These are phyloP conservation scores for Groenewaldozyma tartarivorans DNA, from an alignment of 805 yeast species.

Conservation along the genomic window DNA sequence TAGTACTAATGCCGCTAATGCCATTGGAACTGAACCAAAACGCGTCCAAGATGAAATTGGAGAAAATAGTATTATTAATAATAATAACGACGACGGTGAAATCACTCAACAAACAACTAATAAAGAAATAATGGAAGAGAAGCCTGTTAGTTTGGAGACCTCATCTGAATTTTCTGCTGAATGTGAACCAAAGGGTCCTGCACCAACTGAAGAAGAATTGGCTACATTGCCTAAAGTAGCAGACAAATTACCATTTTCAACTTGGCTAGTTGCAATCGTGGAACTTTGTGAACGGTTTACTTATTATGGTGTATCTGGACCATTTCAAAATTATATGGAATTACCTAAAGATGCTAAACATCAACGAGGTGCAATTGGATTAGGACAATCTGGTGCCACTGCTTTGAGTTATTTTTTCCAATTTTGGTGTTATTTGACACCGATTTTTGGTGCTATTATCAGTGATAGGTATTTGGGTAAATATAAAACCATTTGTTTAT, in stretches of 20 bases:
- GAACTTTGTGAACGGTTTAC: conserved; percentile 78
- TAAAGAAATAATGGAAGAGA: not conserved
- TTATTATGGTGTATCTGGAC: conserved; percentile 68
- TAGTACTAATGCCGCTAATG: too few species aligned
- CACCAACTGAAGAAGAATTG: conserved; percentile 46
- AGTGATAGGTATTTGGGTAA: conserved; percentile 72
- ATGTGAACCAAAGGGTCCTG: conserved; percentile 17
- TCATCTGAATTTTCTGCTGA: conserved; percentile 1
- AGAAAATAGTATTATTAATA: too few species aligned
- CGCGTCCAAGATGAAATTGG: too few species aligned
- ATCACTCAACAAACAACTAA: too few species aligned
- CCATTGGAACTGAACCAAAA: too few species aligned
- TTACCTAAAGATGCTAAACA: conserved; percentile 17
- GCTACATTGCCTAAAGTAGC: conserved; percentile 43
- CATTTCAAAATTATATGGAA: conserved; percentile 74
- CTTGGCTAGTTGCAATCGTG: conserved; percentile 57
- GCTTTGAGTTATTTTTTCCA: conserved; percentile 68
- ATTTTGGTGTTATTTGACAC: conserved; percentile 77
- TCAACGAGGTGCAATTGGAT: conserved; percentile 45
- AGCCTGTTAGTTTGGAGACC: not conserved
- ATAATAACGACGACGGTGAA: too few species aligned
- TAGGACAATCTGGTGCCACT: conserved; percentile 56
- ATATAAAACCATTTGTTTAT: conserved; percentile 54
- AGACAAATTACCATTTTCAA: conserved; percentile 43
- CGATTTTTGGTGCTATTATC: conserved; percentile 64